phyloP scores from a whole-genome alignment of 805 yeast genomes.

The Candida glaebosa region DNA sequence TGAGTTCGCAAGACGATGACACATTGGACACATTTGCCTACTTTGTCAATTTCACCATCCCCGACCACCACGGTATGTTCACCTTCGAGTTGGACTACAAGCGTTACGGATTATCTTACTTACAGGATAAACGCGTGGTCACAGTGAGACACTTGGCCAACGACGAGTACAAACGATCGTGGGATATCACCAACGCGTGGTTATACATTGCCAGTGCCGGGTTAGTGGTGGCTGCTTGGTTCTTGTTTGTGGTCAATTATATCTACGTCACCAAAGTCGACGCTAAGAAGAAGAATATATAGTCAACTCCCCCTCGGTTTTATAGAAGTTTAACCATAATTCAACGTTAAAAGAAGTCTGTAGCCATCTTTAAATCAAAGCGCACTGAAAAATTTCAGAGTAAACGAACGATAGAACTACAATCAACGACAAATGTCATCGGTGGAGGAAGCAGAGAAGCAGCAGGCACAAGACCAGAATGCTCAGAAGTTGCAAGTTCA shows the following conservation, averaged over 20 bases:
- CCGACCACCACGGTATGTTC: slow-evolving; percentile 97
- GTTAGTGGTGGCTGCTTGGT: slow-evolving; percentile 73
- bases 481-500: slow-evolving; percentile 40
- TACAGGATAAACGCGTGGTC: slow-evolving; percentile 64
- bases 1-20: slow-evolving; percentile 29
- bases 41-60: slow-evolving; percentile 60
- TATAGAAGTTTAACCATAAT: no score
- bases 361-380: no score
- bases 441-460: slow-evolving; percentile 12
- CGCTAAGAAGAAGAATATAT: slow-evolving; percentile 24
- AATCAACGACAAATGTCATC: slow-evolving; percentile 6
- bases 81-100: slow-evolving; percentile 77
- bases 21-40: slow-evolving; percentile 48
- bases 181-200: slow-evolving; percentile 93
- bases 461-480: slow-evolving; percentile 26
- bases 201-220: slow-evolving; percentile 73
- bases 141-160: slow-evolving; percentile 93
- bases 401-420: neutral
- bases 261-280: slow-evolving; percentile 37
- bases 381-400: slow-evolving; percentile 1
- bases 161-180: slow-evolving; percentile 89
- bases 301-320: slow-evolving; percentile 6
- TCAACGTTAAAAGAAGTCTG: no score
- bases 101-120: slow-evolving; percentile 69
- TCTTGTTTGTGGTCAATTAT: slow-evolving; percentile 68